Conservation (phyloP, 1,284 basidiomycete species). For the Boletus semigastroideus region DNA sequence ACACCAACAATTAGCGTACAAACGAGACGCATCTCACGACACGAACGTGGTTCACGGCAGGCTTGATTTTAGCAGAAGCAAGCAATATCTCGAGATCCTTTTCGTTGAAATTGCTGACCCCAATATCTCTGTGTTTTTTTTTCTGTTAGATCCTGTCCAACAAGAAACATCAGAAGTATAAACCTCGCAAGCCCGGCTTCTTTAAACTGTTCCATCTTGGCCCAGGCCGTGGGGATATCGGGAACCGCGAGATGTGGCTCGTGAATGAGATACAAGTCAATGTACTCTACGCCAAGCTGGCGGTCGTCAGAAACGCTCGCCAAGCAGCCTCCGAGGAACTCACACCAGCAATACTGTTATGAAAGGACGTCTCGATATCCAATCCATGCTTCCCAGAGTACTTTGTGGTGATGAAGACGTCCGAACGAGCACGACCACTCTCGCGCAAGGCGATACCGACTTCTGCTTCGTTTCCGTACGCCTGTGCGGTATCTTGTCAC, state of each 20-base stretch:
- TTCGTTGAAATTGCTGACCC: conserved; percentile 71
- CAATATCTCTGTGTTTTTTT: conserved; percentile 57
- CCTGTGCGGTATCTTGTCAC: conserved; percentile 46
- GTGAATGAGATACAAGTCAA: conserved; percentile 76
- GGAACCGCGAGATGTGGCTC: conserved; percentile 47
- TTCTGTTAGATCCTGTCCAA: neutral
- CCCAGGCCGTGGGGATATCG: conserved; percentile 62
- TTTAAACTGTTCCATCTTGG: conserved; percentile 57
- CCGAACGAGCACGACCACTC: conserved; percentile 42
- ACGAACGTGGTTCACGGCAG: conserved; percentile 68
- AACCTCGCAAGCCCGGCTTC: conserved; percentile 31
- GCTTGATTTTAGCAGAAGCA: conserved; percentile 55
- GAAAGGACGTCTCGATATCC: conserved; percentile 47
- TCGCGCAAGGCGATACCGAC: conserved; percentile 49
- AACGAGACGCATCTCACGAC: conserved; percentile 2
- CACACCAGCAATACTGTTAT: conserved; percentile 54
- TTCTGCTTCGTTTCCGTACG: conserved; percentile 49
- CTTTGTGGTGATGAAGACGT: conserved; percentile 55
- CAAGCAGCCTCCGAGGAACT: conserved; percentile 2
- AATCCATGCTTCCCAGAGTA: conserved; percentile 56
- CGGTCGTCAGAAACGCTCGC: neutral
- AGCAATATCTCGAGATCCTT: conserved; percentile 55
- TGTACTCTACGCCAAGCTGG: conserved; percentile 61
- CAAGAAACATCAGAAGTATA: neutral
- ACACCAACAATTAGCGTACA: conserved; percentile 4